These are phyloP conservation scores for Xylaria flabelliformis DNA, from an alignment of 495 filamentous ascomycete genomes.

Conservation along the genomic window DNA sequence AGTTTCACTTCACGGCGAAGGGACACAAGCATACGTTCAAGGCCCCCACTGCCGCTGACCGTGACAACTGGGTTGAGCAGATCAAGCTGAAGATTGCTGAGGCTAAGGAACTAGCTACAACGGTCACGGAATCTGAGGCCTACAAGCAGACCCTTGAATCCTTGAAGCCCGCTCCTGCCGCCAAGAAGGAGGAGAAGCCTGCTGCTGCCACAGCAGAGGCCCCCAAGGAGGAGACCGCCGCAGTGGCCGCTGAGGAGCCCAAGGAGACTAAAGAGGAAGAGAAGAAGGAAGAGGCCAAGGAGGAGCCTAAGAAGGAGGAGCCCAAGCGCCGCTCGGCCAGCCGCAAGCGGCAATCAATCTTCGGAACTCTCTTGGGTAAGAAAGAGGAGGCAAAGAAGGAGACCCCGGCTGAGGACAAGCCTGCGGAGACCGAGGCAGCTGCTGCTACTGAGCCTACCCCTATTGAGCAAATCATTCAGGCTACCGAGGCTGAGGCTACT, in stretches of 20 bases:
- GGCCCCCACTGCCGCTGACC: constrained; percentile 73
- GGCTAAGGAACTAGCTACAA: constrained; percentile 74
- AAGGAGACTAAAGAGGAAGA: constrained; percentile 52
- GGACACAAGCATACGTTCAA: constrained; percentile 92
- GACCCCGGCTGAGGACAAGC: constrained; percentile 55
- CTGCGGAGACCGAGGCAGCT: constrained; percentile 43
- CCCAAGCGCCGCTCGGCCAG: constrained; percentile 75
- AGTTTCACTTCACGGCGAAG: constrained; percentile 83
- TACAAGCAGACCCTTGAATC: constrained; percentile 81
- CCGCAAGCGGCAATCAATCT: constrained; percentile 85
- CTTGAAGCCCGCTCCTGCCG: constrained; percentile 61
- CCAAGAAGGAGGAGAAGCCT: constrained; percentile 34
- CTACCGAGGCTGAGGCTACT: constrained; percentile 48
- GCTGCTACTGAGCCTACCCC: constrained; percentile 40
- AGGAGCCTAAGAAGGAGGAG: constrained; percentile 51
- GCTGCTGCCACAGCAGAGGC: constrained; percentile 54
- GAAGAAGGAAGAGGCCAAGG: constrained; percentile 49
- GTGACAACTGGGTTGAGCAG: constrained; percentile 86
- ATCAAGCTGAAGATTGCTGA: constrained; percentile 77
- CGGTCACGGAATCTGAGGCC: constrained; percentile 70
- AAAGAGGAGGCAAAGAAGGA: constrained; percentile 73
- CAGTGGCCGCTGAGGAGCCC: constrained; percentile 52
- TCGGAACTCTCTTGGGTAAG: constrained; percentile 76
- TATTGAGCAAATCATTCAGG: constrained; percentile 31
- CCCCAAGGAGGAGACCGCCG: constrained; percentile 56